Evolutionary conservation across 805 yeast genomes (phyloP).

Genomic region (Wickerhamiella kazuoi): DNA sequence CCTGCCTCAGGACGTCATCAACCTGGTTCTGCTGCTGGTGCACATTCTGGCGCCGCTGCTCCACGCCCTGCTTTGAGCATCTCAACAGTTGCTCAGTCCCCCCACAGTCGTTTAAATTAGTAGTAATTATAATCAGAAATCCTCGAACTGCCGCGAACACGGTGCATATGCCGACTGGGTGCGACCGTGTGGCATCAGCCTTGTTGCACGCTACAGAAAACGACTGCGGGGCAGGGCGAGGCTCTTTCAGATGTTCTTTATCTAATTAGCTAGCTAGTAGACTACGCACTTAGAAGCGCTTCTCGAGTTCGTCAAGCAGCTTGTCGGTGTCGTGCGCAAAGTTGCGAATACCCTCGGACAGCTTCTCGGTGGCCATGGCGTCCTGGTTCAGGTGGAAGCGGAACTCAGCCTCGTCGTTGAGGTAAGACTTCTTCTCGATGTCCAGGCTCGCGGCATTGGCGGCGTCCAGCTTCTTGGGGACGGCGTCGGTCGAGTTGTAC

Average conservation of each 20-base stretch:
- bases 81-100: too few relatives aligned
- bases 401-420: constrained; percentile 78
- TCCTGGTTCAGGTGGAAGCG: constrained; percentile 86
- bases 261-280: too few relatives aligned
- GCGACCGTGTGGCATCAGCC: too few relatives aligned
- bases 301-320: constrained; percentile 22
- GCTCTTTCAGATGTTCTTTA: too few relatives aligned
- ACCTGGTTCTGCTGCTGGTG: neutral
- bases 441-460: constrained; percentile 37
- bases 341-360: constrained; percentile 93
- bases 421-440: constrained; percentile 54
- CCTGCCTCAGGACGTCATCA: neutral
- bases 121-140: too few relatives aligned
- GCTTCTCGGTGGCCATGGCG: constrained; percentile 96
- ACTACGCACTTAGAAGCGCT: constrained; percentile 11
- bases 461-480: constrained; percentile 70
- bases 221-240: too few relatives aligned
- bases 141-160: too few relatives aligned
- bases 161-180: too few relatives aligned
- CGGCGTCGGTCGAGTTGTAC: constrained; percentile 53
- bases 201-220: too few relatives aligned
- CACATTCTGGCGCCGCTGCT: neutral
- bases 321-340: constrained; percentile 88
- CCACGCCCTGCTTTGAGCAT: neutral
- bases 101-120: too few relatives aligned